Evolutionary conservation across 441 rosid species (phyloP), one percentile per base, ranked within the genome.

Genomic region (Melastoma candidum): DNA sequence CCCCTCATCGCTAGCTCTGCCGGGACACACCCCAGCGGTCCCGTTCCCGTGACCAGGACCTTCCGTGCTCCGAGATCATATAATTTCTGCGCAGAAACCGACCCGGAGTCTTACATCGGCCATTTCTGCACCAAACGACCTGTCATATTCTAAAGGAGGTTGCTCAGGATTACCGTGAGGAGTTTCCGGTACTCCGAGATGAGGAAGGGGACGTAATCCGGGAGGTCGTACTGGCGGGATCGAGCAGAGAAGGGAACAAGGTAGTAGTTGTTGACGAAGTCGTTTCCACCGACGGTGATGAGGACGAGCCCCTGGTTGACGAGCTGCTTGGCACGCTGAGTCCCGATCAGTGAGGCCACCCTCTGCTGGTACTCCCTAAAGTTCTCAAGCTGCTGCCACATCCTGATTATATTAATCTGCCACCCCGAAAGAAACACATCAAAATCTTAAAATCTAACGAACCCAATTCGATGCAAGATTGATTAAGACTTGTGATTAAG

Each of bases 11-110:
- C 95, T 22, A 80, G 57, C 55, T 80, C 97, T 0, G 87, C 77
- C 0, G 90, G 97, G 41, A 75, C 90, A 47, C 93, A 89, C 7
- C 97, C 95, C 63, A 89, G 7, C 11, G 95, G 88, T 12, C 95
- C 93, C 0, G 82, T 82, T 3, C 93, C 93, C 0, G 95, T 85
- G 71, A 89, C 95, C 12, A 89, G 26, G 49, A 89, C 83, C 54
- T 86, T 68, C 2, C 82, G 55, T 1, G 77, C 87, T 26, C 92
- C 92, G 12, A 85, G 65, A n/a, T 76, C 59, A 62, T 75, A 61
- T 22, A 88, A 59, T 49, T 74, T 75, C 92, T 90, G 73, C 52
- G 63, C 10, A 39, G n/a, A 6, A 6, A 7, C 10, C 29, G 12
- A 39, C 53, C 39, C 22, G 13, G 13, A 13, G 10, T 13, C 24